Evolutionary conservation across 225 moss, liverwort and hornwort genomes (phyloP).

Genomic region (Bryoerythrophyllum caledonicum): DNA sequence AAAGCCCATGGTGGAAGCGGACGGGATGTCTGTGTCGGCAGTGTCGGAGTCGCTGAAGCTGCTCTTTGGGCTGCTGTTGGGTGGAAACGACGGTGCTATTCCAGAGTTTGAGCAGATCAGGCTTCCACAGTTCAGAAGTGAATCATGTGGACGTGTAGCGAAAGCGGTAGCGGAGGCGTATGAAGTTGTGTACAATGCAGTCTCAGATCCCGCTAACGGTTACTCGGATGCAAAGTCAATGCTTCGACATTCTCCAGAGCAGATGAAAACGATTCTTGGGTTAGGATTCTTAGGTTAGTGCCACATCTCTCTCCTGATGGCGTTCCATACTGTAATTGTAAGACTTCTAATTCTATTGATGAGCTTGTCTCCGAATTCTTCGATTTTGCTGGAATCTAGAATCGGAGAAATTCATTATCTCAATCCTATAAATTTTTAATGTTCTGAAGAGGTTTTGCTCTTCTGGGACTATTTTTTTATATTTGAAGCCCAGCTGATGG

Average conservation of each 20-base stretch:
- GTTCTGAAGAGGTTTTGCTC: no score
- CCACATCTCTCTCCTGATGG: slow-evolving; percentile 27
- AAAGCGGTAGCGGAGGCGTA: slow-evolving; percentile 83
- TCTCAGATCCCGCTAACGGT: slow-evolving; percentile 70
- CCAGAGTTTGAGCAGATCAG: slow-evolving; percentile 97
- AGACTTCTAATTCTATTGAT: slow-evolving; percentile 24
- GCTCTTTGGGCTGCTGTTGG: slow-evolving; percentile 76
- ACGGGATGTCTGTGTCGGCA: slow-evolving; percentile 77
- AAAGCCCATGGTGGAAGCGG: slow-evolving; percentile 76
- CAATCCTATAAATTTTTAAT: no score
- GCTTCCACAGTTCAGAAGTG: slow-evolving; percentile 86
- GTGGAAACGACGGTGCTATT: slow-evolving; percentile 81
- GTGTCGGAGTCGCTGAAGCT: slow-evolving; percentile 81
- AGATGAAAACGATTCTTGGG: slow-evolving; percentile 93
- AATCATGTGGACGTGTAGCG: slow-evolving; percentile 86
- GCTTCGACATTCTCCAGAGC: slow-evolving; percentile 90
- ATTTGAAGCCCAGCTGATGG: no score
- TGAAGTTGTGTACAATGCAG: slow-evolving; percentile 78
- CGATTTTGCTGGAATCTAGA: not conserved
- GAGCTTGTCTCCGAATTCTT: not conserved
- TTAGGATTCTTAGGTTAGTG: slow-evolving; percentile 41
- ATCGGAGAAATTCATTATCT: not conserved
- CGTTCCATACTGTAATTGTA: slow-evolving; percentile 20
- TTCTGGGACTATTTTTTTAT: no score
- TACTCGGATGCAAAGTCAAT: slow-evolving; percentile 89